phyloP scores from a whole-genome alignment of 345 rosid species.

The Gossypium longicalyx region DNA sequence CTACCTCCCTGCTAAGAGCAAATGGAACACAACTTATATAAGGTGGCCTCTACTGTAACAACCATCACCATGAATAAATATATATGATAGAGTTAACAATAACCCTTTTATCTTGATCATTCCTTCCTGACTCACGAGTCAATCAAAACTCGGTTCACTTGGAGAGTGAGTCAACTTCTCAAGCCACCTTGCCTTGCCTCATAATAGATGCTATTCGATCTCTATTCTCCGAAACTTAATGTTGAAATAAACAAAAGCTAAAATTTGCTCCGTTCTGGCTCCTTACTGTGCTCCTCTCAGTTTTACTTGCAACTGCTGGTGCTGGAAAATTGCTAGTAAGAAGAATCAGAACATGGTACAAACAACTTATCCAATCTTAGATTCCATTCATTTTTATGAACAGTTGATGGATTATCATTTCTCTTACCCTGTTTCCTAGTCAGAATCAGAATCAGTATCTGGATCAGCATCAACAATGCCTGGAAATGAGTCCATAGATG shows the following conservation, averaged over 20 bases:
- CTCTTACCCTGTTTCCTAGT: slow-evolving; percentile 14
- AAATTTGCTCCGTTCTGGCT: not conserved
- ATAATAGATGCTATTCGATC: not conserved
- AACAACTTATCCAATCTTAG: not conserved
- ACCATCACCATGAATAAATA: too few species aligned
- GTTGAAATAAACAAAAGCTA: not conserved
- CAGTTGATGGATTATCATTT: not conserved
- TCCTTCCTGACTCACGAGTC: too few species aligned
- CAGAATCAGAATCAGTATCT: slow-evolving; percentile 44
- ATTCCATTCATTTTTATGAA: not conserved
- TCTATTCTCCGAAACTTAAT: not conserved
- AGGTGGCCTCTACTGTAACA: too few species aligned
- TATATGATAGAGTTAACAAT: too few species aligned
- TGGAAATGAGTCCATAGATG: slow-evolving; percentile 37
- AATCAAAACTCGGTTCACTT: too few species aligned
- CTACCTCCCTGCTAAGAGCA: too few species aligned
- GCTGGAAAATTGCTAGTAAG: not conserved
- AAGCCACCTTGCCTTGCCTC: not conserved
- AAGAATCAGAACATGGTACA: not conserved
- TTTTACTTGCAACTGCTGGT: not conserved
- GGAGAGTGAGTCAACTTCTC: not conserved
- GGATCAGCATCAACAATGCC: slow-evolving; percentile 45
- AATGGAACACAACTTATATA: too few species aligned
- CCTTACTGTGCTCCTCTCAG: not conserved
- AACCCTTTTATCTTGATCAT: too few species aligned